Evolutionary conservation across 2,329 filamentous ascomycete genomes (phyloP).

Genomic region (Colletotrichum falcatum): DNA sequence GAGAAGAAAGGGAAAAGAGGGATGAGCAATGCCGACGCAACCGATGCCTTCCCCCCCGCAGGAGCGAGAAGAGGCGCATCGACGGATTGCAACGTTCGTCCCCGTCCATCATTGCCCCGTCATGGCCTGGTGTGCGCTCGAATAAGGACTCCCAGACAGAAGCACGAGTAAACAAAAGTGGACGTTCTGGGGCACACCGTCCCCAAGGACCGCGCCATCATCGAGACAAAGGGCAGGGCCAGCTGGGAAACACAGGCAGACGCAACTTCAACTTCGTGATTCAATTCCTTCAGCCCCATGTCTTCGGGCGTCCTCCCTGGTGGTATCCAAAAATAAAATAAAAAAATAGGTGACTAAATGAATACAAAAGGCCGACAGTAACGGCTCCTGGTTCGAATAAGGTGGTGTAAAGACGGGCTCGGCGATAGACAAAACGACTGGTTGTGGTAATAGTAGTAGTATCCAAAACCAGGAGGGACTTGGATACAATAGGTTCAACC

Average conservation of each 20-base stretch:
- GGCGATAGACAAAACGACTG: neutral
- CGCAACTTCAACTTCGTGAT: neutral
- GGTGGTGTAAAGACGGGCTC: neutral
- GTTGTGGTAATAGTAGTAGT: neutral
- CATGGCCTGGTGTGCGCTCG: neutral
- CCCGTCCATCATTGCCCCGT: neutral
- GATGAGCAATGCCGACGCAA: neutral
- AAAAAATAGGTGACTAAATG: neutral
- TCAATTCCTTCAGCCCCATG: neutral
- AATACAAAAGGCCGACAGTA: neutral
- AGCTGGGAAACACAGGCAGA: neutral
- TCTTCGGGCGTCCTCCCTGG: neutral
- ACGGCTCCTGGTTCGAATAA: neutral
- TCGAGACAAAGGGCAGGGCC: too few relatives aligned
- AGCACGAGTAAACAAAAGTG: neutral
- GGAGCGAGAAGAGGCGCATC: neutral
- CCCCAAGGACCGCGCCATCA: neutral
- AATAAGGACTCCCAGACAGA: neutral
- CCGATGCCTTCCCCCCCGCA: too few relatives aligned
- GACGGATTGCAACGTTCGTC: neutral
- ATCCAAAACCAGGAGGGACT: constrained; percentile 16
- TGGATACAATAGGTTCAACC: neutral
- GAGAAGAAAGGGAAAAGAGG: neutral
- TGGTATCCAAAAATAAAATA: constrained; percentile 10
- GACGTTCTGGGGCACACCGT: neutral